phyloP scores from a whole-genome alignment of 2,329 filamentous ascomycete genomes.

The Aspergillus candidus region DNA sequence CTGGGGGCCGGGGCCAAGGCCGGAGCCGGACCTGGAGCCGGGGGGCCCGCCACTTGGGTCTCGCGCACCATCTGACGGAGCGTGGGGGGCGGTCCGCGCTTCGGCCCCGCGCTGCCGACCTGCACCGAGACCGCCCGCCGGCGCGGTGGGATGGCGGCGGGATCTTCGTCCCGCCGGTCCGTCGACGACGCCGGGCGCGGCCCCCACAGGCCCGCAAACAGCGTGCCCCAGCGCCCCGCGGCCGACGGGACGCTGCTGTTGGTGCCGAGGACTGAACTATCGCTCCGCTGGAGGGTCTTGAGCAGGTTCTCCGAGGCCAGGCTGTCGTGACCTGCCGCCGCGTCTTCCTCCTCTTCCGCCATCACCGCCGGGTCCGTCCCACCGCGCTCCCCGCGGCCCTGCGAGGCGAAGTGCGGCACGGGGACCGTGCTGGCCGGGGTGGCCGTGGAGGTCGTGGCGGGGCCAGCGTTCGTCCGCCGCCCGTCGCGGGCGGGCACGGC shows the following conservation, averaged over 20 bases:
- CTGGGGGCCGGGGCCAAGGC: slow-evolving; percentile 11
- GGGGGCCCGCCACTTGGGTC: slow-evolving; percentile 14
- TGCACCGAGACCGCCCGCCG: slow-evolving; percentile 25
- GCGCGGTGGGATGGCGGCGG: slow-evolving; percentile 18
- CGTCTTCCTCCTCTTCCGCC: slow-evolving; percentile 24
- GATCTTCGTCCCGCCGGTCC: slow-evolving; percentile 26
- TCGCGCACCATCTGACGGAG: slow-evolving; percentile 33
- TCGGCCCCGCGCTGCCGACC: slow-evolving; percentile 13
- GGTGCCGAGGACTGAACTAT: slow-evolving; percentile 43
- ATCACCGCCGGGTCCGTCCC: slow-evolving; percentile 17
- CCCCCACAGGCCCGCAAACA: slow-evolving; percentile 53
- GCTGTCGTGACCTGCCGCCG: slow-evolving; percentile 32
- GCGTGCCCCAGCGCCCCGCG: slow-evolving; percentile 49
- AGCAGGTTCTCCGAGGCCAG: slow-evolving; percentile 52
- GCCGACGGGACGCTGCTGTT: slow-evolving; percentile 43
- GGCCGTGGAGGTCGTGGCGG: slow-evolving; percentile 48
- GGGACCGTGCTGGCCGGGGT: slow-evolving; percentile 46
- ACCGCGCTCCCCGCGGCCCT: slow-evolving; percentile 25
- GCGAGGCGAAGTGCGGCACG: slow-evolving; percentile 49
- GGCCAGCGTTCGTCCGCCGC: slow-evolving; percentile 42
- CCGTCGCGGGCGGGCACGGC: slow-evolving; percentile 43
- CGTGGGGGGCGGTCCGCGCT: slow-evolving; percentile 20
- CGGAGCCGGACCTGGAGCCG: slow-evolving; percentile 4
- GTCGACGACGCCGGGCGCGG: slow-evolving; percentile 45
- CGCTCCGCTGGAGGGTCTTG: slow-evolving; percentile 48